A percentile compares a stretch with the other conserved stretches of the same genome.
Conservation (phyloP, 495 filamentous ascomycete species). For the Aspergillus sparsus region DNA sequence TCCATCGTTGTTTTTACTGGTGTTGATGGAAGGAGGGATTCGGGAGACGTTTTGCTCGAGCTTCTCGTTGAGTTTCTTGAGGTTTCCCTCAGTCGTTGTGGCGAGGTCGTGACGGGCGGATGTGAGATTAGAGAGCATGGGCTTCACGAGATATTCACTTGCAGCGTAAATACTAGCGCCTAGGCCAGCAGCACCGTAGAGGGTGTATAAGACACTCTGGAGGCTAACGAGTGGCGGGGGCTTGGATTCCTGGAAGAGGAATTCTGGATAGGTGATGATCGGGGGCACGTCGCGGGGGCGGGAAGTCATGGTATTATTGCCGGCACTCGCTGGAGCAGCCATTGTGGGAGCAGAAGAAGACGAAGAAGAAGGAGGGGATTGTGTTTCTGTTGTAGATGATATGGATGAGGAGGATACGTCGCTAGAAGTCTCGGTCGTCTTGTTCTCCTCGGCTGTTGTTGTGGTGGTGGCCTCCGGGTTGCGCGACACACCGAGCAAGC, state of each 20-base stretch:
- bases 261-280: slow-evolving; percentile 98
- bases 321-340: slow-evolving; percentile 15
- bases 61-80: slow-evolving; percentile 69
- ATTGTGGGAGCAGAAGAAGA: slow-evolving; percentile 20
- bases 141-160: slow-evolving; percentile 75
- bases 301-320: slow-evolving; percentile 14
- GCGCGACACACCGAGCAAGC: slow-evolving; percentile 56
- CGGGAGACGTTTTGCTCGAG: slow-evolving; percentile 71
- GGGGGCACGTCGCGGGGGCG: slow-evolving; percentile 61
- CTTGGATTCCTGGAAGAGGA: slow-evolving; percentile 65
- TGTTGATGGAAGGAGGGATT: slow-evolving; percentile 49
- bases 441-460: slow-evolving; percentile 25
- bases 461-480: slow-evolving; percentile 37
- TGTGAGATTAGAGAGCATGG: slow-evolving; percentile 76
- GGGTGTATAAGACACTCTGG: slow-evolving; percentile 69
- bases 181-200: slow-evolving; percentile 72
- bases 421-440: slow-evolving; percentile 10
- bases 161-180: slow-evolving; percentile 77
- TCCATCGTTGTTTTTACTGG: slow-evolving; percentile 27
- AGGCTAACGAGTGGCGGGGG: slow-evolving; percentile 79
- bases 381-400: slow-evolving; percentile 17
- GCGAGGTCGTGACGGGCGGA: slow-evolving; percentile 81
- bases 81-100: slow-evolving; percentile 61
- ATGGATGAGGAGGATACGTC: slow-evolving; percentile 20
- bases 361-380: slow-evolving; percentile 15